Base-by-base conservation (phyloP, 192 early-diverging fungal genomes). In the Chytriomyces confervae region DNA sequence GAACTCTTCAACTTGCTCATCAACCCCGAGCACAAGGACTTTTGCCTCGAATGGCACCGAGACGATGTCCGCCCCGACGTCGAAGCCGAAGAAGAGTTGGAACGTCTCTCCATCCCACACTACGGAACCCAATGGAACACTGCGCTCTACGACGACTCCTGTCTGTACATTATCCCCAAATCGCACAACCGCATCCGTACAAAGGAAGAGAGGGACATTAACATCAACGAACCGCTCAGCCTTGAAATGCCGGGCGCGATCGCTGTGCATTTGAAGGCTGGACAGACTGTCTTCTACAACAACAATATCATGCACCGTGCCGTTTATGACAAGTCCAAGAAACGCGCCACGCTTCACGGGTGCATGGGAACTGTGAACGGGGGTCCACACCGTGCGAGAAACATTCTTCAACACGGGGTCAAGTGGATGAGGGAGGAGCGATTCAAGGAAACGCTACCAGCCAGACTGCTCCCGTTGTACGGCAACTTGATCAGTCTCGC, bases 111-210 rank as follows among this genome's bases (percentile, higher is more conserved):
- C 6, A 83, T 85, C 65, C 84, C 84, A 45, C 85, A 85, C 63
- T 83, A 85, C 76, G 85, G 85, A 18, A 86, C 85, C 7, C 85
- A 86, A 72, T 86, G 85, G 85, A 86, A 86, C 57, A 85, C 84
- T 68, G 86, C 86, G 50, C 64, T 87, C 57, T 87, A 85, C 73
- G 84, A 85, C 29, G 86, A 87, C 44, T 66, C 79, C 2, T 87
- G 86, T 57, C 69, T 87, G 43, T 84, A 72, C 24, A 80, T 87
- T 61, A 74, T 87, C 8, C 86, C 86, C 53, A 62, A 69, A 50
- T 85, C 84, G 16, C 86, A 87, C 68, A 68, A 75, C 76, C 77
- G 86, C 27, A 64, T 85, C 50, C 68, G 84, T 20, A 85, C 86
- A 11, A 7, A 66, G 47, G 79, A 81, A 44, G 86, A 87, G 60